Evolutionary conservation across 2,329 filamentous ascomycete species (phyloP), one percentile per base, ranked within the genome.

Genomic region (Aspergillus tanneri): DNA sequence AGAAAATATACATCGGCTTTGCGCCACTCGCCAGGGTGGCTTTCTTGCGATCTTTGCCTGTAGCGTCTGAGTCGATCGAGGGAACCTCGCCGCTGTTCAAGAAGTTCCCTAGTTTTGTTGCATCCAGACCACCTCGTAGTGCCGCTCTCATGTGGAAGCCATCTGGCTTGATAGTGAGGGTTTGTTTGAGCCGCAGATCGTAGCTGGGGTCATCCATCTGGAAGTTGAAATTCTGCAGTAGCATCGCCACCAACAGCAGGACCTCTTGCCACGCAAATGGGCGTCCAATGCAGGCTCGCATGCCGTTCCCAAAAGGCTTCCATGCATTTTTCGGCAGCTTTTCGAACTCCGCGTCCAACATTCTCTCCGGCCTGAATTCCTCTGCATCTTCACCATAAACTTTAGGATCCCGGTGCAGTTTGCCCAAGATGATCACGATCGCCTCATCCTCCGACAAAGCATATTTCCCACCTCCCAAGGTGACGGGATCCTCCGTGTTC

Each of bases 261-360:
- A 79, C 76, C 67, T 91, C 87, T 61, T 91, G 87, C 83, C 84
- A 87, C 1, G 87, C 86, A 62, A 90, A 90, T 0, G 81, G 77
- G 1, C 86, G 74, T 3, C 87, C 87, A 51, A 90, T 90, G 57
- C 87, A 91, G 1, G 74, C 84, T 44, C 87, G 73, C 53, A 79
- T 75, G 1, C 87, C 87, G 49, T 87, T 86, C 1, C 87, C 88
- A 57, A 90, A 91, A 3, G 87, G 85, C 68, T 87, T 87, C 83
- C 82, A 86, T 24, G 77, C 75, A 54, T 83, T 81, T 37, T 79
- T 80, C 23, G 80, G 83, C 25, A 86, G 72, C 30, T 80, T 79
- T 50, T 82, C 79, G 58, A 89, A 90, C 19, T 79, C 76, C 11
- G 84, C 85, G 30, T 87, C 83, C 0, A 85, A 68, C 85, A 90